These are phyloP conservation scores for Pleurotus ostreatus DNA, from an alignment of 768 basidiomycete species.

Conservation along the genomic window DNA sequence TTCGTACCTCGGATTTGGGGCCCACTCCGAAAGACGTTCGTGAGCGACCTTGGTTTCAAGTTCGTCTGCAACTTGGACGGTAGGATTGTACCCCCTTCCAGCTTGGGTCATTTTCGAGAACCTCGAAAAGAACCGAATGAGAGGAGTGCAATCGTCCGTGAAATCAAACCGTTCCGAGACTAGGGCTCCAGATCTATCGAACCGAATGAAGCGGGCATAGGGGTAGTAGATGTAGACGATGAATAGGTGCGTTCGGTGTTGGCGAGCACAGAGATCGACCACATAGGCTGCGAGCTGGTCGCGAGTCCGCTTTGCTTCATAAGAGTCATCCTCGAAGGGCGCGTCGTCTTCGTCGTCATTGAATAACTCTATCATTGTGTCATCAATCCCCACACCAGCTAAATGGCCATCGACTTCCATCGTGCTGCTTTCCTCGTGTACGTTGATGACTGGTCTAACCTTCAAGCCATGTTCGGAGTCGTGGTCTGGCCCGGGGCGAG, in stretches of 20 bases:
- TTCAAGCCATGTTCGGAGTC: neutral
- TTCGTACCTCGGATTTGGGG: too few species aligned
- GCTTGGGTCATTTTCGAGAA: slow-evolving; percentile 9
- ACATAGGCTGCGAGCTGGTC: slow-evolving; percentile 23
- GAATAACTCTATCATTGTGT: neutral
- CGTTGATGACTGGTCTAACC: neutral
- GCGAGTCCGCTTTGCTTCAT: neutral
- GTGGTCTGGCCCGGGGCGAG: neutral
- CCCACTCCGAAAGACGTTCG: neutral
- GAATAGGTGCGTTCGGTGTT: slow-evolving; percentile 29
- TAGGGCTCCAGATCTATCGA: slow-evolving; percentile 27
- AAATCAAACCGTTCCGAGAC: slow-evolving; percentile 22
- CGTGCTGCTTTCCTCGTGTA: neutral
- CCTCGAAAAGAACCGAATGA: slow-evolving; percentile 22
- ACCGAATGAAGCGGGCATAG: slow-evolving; percentile 26
- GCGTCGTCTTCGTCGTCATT: neutral
- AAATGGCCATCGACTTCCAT: neutral
- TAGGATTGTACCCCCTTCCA: neutral
- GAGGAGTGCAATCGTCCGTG: slow-evolving; percentile 5
- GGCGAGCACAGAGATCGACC: slow-evolving; percentile 16
- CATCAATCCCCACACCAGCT: neutral
- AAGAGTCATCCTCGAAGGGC: neutral
- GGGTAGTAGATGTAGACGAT: slow-evolving; percentile 21
- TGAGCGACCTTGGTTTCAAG: neutral
- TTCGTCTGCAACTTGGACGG: neutral